Conservation (phyloP, 2,329 filamentous ascomycete species). For the Aspergillus eucalypticola region DNA sequence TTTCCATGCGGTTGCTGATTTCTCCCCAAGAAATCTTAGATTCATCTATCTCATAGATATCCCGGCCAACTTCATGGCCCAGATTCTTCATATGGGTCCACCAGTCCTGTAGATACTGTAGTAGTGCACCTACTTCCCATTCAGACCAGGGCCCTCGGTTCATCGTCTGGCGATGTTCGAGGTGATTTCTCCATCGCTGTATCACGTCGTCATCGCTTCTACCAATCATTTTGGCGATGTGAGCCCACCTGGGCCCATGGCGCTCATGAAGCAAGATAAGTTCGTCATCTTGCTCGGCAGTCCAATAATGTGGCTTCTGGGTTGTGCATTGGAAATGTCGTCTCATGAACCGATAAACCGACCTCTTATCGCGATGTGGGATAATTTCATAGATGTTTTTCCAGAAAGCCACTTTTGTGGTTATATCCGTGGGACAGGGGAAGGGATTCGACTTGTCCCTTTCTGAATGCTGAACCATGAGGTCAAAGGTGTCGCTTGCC, state of each 20-base stretch:
- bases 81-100: constrained; percentile 23
- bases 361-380: constrained; percentile 39
- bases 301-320: constrained; percentile 43
- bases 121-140: constrained; percentile 34
- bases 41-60: constrained; percentile 41
- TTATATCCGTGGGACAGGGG: constrained; percentile 21
- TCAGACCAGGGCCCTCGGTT: constrained; percentile 39
- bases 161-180: constrained; percentile 40
- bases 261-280: constrained; percentile 33
- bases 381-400: constrained; percentile 35
- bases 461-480: constrained; percentile 37
- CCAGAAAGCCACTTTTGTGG: constrained; percentile 40
- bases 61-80: constrained; percentile 29
- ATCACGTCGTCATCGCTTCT: constrained; percentile 45
- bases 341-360: constrained; percentile 45
- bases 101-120: constrained; percentile 27
- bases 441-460: constrained; percentile 25
- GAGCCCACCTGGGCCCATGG: constrained; percentile 39
- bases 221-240: constrained; percentile 40
- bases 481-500: constrained; percentile 28
- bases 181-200: constrained; percentile 46
- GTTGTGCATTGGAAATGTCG: constrained; percentile 43
- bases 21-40: constrained; percentile 33
- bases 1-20: constrained; percentile 31
- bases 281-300: constrained; percentile 43